These are phyloP conservation scores for Agapanthus africanus DNA, from an alignment of 106 monocot genomes.

Conservation along the genomic window DNA sequence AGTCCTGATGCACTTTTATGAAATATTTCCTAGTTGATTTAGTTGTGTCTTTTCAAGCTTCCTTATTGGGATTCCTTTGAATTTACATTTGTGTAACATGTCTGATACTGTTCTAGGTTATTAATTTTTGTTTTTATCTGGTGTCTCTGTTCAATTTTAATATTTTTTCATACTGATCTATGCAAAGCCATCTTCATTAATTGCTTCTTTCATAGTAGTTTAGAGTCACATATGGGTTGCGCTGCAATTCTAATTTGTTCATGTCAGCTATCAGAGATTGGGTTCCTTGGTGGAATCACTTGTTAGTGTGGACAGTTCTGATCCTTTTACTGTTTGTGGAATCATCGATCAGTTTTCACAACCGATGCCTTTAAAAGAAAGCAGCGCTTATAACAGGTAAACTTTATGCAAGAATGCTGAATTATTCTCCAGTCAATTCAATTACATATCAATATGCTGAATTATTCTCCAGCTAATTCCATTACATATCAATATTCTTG, in stretches of 20 bases:
- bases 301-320: constrained; percentile 39
- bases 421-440: constrained; percentile 14
- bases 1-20: background rate
- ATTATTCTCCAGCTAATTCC: background rate
- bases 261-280: constrained; percentile 48
- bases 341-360: constrained; percentile 68
- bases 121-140: no score
- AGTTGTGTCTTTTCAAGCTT: no score
- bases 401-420: background rate
- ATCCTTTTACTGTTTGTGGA: constrained; percentile 54
- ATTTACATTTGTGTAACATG: no score
- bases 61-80: no score
- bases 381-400: constrained; percentile 69
- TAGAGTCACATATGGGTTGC: background rate
- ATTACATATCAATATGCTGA: background rate
- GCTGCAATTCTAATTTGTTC: constrained; percentile 4
- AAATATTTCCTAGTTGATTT: no score
- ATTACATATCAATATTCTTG: background rate
- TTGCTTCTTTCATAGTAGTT: background rate
- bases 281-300: constrained; percentile 57
- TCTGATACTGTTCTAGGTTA: no score
- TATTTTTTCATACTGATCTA: no score
- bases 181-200: no score
- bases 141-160: no score
- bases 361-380: constrained; percentile 43